A percentile compares a stretch with the other conserved stretches of the same genome.
Conservation (phyloP, 306 rosid genomes). For the Trifolium dubium region DNA sequence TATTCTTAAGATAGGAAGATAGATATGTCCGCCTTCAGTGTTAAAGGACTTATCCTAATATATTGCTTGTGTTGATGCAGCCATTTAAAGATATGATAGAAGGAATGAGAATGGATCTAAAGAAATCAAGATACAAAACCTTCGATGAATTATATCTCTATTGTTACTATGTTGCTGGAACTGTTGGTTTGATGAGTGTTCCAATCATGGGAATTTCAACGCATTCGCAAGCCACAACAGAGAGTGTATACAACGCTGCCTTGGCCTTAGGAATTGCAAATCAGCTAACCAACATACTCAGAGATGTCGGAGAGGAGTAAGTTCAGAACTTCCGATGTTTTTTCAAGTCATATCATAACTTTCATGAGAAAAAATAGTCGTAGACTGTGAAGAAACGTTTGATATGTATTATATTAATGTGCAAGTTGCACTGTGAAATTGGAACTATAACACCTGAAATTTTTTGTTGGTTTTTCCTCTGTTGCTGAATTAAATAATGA, state of each 20-base stretch:
- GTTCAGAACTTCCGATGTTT: constrained; percentile 32
- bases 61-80: constrained; percentile 41
- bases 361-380: constrained; percentile 5
- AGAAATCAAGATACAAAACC: constrained; percentile 57
- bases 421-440: background rate
- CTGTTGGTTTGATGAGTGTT: constrained; percentile 68
- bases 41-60: constrained; percentile 9
- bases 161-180: constrained; percentile 69
- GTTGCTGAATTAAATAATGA: background rate
- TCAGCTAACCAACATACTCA: constrained; percentile 66
- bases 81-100: constrained; percentile 67
- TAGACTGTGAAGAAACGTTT: background rate
- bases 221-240: constrained; percentile 53
- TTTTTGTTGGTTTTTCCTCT: background rate
- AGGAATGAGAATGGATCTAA: constrained; percentile 66
- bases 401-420: constrained; percentile 7
- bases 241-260: constrained; percentile 64
- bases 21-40: constrained; percentile 1
- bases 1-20: background rate
- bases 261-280: constrained; percentile 67
- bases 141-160: constrained; percentile 66
- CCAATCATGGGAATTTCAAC: constrained; percentile 67
- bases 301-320: constrained; percentile 75
- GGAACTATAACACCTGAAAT: too few species aligned
- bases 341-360: constrained; percentile 29